Base-by-base conservation (phyloP, 306 rosid species). In the Begonia peltatifolia region DNA sequence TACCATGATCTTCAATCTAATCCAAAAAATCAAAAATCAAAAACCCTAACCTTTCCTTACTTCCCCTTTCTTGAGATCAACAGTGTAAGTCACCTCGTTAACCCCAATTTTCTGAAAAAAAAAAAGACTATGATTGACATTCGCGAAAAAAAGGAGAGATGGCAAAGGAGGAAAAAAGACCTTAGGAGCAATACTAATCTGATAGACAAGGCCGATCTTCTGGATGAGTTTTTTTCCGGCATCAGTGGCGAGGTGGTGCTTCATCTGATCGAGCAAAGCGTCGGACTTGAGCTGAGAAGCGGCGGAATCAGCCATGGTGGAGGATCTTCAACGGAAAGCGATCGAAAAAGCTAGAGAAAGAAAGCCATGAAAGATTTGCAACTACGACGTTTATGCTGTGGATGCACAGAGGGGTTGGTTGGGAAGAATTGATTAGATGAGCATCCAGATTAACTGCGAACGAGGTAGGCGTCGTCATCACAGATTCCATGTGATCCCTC, bases 11-110 rank as follows among this genome's bases (percentile, higher is more conserved):
- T 17, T 17, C 18, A 17, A 17, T 17, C 18, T 17, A 1, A 17
- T 17, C 18, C 18, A 0, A 17, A 17, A 17, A 0, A 17, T 17
- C 1, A 17, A 17, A 17, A 17, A 17, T 17, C 18, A 17, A 1
- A 12, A 60, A 42, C 30, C 62, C 79, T 7, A 69, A 84, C 97
- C 99, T 86, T 81, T 81, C 60, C 42, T 61, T 53, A 90, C 92
- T 50, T 76, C 76, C 56, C 93, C 94, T 58, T 81, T 81, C 94
- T 90, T 90, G 66, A 86, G 87, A 83, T 90, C 94, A 75, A 90
- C 74, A 1, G 77, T 73, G 49, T 80, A 90, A 23, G 63, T 20
- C 6, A 77, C 83, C 83, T 86, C 96, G 10, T 90, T 59, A 63
- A 76, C 16, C 60, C 99, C 99, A 56, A 90, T 46, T 81, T 90